These are phyloP conservation scores for Hypoxylon sp. DNA, from an alignment of 2,329 filamentous ascomycete genomes.

Conservation along the genomic window DNA sequence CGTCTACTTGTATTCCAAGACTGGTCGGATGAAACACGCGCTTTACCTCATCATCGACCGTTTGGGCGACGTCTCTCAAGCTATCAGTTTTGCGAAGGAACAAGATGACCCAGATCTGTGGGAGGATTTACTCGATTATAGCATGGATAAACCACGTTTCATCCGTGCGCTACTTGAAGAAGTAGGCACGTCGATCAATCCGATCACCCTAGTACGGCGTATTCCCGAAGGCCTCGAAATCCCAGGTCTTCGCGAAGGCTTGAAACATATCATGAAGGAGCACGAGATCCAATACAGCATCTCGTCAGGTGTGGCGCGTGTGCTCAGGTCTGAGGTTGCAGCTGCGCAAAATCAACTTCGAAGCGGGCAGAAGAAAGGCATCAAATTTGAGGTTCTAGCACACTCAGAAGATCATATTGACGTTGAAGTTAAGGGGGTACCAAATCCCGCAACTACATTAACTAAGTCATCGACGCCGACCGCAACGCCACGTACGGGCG, in stretches of 20 bases:
- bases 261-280: conserved; percentile 91
- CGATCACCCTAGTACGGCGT: conserved; percentile 85
- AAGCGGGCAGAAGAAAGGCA: conserved; percentile 80
- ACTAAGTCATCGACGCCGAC: conserved; percentile 30
- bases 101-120: conserved; percentile 92
- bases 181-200: conserved; percentile 92
- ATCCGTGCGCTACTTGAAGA: conserved; percentile 92
- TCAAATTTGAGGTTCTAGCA: conserved; percentile 82
- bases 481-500: conserved; percentile 36
- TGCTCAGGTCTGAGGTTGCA: conserved; percentile 87
- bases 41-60: conserved; percentile 92
- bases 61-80: conserved; percentile 88
- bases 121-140: conserved; percentile 93
- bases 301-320: conserved; percentile 85
- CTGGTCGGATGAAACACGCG: conserved; percentile 90
- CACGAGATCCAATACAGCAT: conserved; percentile 96
- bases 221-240: conserved; percentile 96
- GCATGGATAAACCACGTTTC: conserved; percentile 96
- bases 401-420: conserved; percentile 55
- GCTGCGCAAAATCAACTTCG: conserved; percentile 83
- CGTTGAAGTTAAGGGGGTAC: conserved; percentile 52
- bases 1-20: conserved; percentile 96
- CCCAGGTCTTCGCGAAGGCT: conserved; percentile 84
- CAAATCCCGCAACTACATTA: conserved; percentile 33
- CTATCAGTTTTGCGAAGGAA: conserved; percentile 93